Evolutionary conservation across 169 alveolate genomes (phyloP), one percentile per base, ranked within the genome.

Genomic region (Sarcocystis neurona): DNA sequence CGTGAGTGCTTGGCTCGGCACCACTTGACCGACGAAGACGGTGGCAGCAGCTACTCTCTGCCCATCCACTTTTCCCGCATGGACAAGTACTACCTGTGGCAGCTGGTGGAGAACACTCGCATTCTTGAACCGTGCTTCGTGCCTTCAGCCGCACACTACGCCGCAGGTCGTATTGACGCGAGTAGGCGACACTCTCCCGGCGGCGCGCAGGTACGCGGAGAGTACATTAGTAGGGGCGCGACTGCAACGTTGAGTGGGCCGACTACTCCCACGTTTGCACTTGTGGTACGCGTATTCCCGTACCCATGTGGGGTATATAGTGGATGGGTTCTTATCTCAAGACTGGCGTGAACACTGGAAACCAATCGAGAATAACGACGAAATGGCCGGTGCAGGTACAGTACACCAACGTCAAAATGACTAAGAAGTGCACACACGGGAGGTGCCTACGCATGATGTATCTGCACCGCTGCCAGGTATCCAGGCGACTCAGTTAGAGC

Each of bases 41-140:
- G n/a, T n/a, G n/a, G n/a, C 3, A 32, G 58, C 30, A 48, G 58
- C 1, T 72, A 72, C 34, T 47, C 82, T 56, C 39, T 72, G 10
- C 82, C 82, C 12, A n/a, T 72, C 23, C 82, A 72, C 32, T 72
- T 72, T 56, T 39, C 18, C 46, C 47, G 82, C 47, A 72, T 72
- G 82, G 82, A 72, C 53, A 72, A 72, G 32, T 5, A 72, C 82
- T 72, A 39, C 18, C 56, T 72, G 58, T 72, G 82, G 82, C 82
- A 72, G 82, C 82, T 72, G 6, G 58, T 72, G 34, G 82, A 72
- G 41, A 72, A 72, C 46, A 72, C 82, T 20, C 56, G 56, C 5
- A 53, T 72, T 32, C 41, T 72, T 56, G 10, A 30, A 72, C 82
- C 82, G 82, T 27, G 47, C 82, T 56, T 32, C 82, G 37, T 43